These are phyloP conservation scores for Murraya koenigii DNA, from an alignment of 345 rosid genomes.

Conservation along the genomic window DNA sequence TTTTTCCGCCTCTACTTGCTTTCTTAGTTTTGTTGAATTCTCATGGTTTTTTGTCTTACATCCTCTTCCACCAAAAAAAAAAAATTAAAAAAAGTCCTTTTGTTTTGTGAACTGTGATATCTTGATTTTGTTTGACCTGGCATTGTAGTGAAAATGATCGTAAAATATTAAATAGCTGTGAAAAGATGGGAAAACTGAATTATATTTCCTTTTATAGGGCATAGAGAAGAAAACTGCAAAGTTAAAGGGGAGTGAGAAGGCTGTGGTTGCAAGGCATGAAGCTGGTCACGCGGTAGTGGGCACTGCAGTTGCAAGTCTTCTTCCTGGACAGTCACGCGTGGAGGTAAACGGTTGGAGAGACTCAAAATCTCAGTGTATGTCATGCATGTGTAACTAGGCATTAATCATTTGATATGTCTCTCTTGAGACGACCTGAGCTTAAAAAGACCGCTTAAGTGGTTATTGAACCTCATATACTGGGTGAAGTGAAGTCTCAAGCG, in stretches of 20 bases:
- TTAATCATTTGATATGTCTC: background rate
- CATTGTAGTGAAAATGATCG: background rate
- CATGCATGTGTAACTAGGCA: background rate
- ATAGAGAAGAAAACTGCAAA: conserved; percentile 95
- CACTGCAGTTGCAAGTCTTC: conserved; percentile 88
- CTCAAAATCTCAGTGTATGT: background rate
- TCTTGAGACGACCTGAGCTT: background rate
- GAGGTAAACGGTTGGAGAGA: conserved; percentile 48
- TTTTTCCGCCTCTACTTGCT: background rate
- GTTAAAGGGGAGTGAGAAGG: conserved; percentile 82
- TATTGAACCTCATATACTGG: background rate
- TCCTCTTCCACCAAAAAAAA: background rate
- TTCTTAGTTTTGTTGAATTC: background rate
- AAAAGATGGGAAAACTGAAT: conserved; percentile 6
- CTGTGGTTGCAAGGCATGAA: conserved; percentile 96
- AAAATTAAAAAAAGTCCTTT: background rate
- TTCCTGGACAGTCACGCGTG: conserved; percentile 86
- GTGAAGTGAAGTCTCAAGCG: background rate
- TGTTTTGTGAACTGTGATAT: background rate
- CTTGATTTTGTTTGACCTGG: background rate
- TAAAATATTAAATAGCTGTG: background rate
- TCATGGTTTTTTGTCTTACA: background rate
- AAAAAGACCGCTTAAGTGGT: background rate
- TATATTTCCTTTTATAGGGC: conserved; percentile 43
- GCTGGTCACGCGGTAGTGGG: conserved; percentile 99